Evolutionary conservation across 2,329 filamentous ascomycete species (phyloP), one percentile per base, ranked within the genome.

Genomic region (Cladosporium sp.): DNA sequence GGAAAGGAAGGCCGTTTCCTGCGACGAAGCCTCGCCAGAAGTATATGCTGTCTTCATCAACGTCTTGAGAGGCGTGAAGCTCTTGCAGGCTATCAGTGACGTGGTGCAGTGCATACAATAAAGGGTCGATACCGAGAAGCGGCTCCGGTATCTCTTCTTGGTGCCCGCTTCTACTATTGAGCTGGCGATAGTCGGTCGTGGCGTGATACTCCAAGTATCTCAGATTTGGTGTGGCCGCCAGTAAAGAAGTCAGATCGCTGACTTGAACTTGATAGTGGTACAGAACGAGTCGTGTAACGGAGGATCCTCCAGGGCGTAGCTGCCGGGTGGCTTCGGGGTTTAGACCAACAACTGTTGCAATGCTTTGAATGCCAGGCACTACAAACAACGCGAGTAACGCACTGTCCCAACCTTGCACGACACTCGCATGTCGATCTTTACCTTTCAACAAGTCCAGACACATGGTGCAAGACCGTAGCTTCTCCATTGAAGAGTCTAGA

Each of bases 401-500:
- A 19, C 45, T 34, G n/a, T 58, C 45, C 55, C 55, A 58, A 36
- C 22, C 22, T 20, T 22, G 1, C 30, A 43, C 43, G 22, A 51
- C 34, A 17, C 2, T 19, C 14, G 28, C 9, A 14, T 55, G 52
- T 1, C 40, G 22, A 15, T n/a, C 22, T 22, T 38, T 47, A 17
- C 19, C 30, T 12, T 25, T n/a, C 22, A 47, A 28, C 52, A 55
- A 38, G 28, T 58, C 55, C 43, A 58, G 20, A 36, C 55, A 50
- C 30, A 58, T n/a, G 39, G n/a, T 58, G 45, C 55, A 58, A 51
- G 45, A 51, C 15, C 45, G 55, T 22, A 58, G 37, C 40, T 45
- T 55, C 40, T 9, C 14, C 14, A 43, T 47, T n/a, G 52, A 55
- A 9, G 39, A 8, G 19, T 55, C 30, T 9, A 12, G 39, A 19